These are phyloP conservation scores for Lanmaoa rubissima DNA, from an alignment of 768 basidiomycete genomes.

Conservation along the genomic window DNA sequence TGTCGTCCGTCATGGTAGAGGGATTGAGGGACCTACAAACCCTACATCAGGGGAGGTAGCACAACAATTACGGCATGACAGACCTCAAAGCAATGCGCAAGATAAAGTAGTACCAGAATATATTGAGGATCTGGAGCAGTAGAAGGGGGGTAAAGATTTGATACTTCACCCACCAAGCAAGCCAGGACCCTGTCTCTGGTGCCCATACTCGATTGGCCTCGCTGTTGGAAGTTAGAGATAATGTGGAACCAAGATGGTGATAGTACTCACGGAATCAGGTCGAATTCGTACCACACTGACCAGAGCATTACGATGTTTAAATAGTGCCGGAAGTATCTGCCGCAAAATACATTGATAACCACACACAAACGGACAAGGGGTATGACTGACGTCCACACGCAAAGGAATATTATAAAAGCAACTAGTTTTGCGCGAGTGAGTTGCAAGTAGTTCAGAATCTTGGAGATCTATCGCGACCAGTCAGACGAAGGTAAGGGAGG, in stretches of 20 bases:
- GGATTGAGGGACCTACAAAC: constrained; percentile 50
- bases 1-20: constrained; percentile 56
- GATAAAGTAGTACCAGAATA: constrained; percentile 94
- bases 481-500: neutral
- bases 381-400: constrained; percentile 74
- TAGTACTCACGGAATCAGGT: constrained; percentile 66
- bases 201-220: constrained; percentile 55
- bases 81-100: constrained; percentile 73
- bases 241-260: neutral
- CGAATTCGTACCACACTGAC: constrained; percentile 81
- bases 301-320: constrained; percentile 83
- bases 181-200: constrained; percentile 62
- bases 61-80: constrained; percentile 22
- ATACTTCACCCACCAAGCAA: constrained; percentile 75
- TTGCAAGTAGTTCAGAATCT: constrained; percentile 85
- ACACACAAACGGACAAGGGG: neutral
- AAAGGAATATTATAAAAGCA: constrained; percentile 63
- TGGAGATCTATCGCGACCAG: constrained; percentile 57
- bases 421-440: constrained; percentile 60
- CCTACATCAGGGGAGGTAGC: constrained; percentile 8
- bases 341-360: neutral
- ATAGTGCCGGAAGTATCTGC: constrained; percentile 91
- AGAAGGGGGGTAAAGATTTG: constrained; percentile 77
- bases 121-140: constrained; percentile 77
- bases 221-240: constrained; percentile 34